phyloP scores from a whole-genome alignment of 73 alveolate genomes.

The Paraurostyla sp. region DNA sequence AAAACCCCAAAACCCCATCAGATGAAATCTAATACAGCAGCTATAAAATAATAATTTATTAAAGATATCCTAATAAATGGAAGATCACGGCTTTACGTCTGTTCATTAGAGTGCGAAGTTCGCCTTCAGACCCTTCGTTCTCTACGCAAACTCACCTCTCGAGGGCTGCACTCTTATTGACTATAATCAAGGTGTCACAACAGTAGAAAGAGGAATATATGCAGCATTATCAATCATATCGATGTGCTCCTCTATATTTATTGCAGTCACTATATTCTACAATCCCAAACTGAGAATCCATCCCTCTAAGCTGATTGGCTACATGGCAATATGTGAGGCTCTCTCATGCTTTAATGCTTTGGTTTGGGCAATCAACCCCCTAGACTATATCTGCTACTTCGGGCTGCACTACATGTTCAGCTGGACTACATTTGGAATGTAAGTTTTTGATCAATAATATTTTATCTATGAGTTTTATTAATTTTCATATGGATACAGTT shows the following conservation, averaged over 20 bases:
- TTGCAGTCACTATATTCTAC: constrained; percentile 53
- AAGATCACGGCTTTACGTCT: constrained; percentile 19
- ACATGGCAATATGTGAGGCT: constrained; percentile 54
- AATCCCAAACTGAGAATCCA: constrained; percentile 46
- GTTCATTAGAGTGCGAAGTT: neutral
- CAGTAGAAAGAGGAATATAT: neutral
- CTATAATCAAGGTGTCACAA: neutral
- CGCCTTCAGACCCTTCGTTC: neutral
- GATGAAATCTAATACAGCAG: no score
- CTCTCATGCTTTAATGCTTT: constrained; percentile 45
- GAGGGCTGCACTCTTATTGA: neutral
- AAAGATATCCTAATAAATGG: constrained; percentile 34
- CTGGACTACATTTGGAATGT: constrained; percentile 51
- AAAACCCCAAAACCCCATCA: no score
- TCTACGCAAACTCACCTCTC: neutral
- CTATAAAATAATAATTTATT: no score
- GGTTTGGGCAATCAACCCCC: constrained; percentile 53
- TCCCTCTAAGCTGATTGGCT: constrained; percentile 57
- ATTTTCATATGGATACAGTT: neutral
- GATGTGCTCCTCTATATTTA: constrained; percentile 1
- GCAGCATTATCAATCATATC: constrained; percentile 35
- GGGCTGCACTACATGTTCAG: constrained; percentile 53
- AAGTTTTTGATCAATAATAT: neutral
- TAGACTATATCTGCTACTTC: constrained; percentile 51
- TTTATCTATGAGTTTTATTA: neutral